These are phyloP conservation scores for Penicillium bovifimosum DNA, from an alignment of 495 filamentous ascomycete genomes.

Conservation along the genomic window DNA sequence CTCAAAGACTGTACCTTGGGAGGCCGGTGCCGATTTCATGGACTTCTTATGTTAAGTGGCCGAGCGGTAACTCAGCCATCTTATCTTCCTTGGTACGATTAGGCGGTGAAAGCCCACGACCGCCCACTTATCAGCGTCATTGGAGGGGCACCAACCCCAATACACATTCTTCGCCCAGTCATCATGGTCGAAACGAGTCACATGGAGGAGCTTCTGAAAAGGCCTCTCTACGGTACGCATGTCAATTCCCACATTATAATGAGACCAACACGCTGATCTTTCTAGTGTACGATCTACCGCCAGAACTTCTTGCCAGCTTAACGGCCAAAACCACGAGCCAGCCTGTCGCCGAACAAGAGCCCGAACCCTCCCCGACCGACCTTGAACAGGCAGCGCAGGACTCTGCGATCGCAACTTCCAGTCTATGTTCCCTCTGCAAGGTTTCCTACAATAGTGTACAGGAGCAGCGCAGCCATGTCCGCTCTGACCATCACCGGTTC, in stretches of 20 bases:
- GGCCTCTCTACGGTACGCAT: constrained; percentile 54
- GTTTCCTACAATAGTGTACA: constrained; percentile 62
- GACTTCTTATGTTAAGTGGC: no score
- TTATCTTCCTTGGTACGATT: no score
- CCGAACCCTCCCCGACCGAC: constrained; percentile 15
- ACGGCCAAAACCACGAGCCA: constrained; percentile 47
- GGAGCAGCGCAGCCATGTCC: constrained; percentile 80
- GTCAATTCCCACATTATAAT: background rate
- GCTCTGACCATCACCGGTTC: constrained; percentile 90
- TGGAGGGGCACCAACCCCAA: constrained; percentile 14
- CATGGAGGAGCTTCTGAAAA: constrained; percentile 52
- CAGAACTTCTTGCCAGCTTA: constrained; percentile 67
- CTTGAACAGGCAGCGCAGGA: constrained; percentile 33
- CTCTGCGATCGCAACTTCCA: constrained; percentile 52
- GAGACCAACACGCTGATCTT: constrained; percentile 16
- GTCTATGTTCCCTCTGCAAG: constrained; percentile 76
- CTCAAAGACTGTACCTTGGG: no score
- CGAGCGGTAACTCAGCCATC: no score
- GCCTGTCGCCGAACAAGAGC: constrained; percentile 20
- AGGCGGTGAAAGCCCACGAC: constrained; percentile 27
- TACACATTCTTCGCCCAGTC: constrained; percentile 8
- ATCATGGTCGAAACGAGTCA: constrained; percentile 19
- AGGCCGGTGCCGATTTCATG: no score
- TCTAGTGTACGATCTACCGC: constrained; percentile 79
- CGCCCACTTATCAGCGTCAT: constrained; percentile 15